These are phyloP conservation scores for Saccharomycopsis phalli DNA, from an alignment of 1,139 yeast genomes.

Conservation along the genomic window DNA sequence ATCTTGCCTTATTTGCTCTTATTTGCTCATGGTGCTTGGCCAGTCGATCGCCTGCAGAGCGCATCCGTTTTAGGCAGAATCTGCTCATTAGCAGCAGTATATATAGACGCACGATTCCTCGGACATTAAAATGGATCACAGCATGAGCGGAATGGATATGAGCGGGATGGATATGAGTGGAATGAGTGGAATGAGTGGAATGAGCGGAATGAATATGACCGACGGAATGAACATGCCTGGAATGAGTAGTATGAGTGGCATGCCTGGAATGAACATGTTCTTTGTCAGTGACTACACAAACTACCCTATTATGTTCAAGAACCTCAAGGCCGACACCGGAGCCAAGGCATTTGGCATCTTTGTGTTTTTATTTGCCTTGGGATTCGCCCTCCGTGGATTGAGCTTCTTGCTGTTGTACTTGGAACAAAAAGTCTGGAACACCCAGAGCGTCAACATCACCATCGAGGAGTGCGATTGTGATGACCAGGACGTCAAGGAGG, in stretches of 20 bases:
- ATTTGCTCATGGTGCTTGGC: no score
- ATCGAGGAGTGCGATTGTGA: conserved; percentile 24
- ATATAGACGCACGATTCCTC: no score
- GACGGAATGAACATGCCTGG: conserved; percentile 24
- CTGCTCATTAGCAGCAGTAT: no score
- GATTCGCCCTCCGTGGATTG: conserved; percentile 49
- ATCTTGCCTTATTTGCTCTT: no score
- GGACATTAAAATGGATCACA: no score
- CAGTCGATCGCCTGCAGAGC: no score
- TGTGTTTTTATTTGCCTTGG: conserved; percentile 46
- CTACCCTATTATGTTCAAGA: conserved; percentile 55
- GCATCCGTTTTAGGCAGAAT: no score
- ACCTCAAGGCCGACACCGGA: conserved; percentile 41
- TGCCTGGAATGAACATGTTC: conserved; percentile 45
- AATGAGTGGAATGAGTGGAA: conserved; percentile 7
- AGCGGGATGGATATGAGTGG: conserved; percentile 20
- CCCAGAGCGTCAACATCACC: conserved; percentile 29
- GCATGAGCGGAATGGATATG: conserved; percentile 18
- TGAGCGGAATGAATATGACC: conserved; percentile 20
- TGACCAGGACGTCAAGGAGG: conserved; percentile 16
- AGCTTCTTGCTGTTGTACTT: conserved; percentile 52
- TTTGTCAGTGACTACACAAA: conserved; percentile 41
- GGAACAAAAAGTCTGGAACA: conserved; percentile 47
- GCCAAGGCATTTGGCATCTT: conserved; percentile 70
- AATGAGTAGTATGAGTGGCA: conserved; percentile 21